phyloP scores from a whole-genome alignment of 2,329 filamentous ascomycete genomes.

The Aspergillus brunneoviolaceus region DNA sequence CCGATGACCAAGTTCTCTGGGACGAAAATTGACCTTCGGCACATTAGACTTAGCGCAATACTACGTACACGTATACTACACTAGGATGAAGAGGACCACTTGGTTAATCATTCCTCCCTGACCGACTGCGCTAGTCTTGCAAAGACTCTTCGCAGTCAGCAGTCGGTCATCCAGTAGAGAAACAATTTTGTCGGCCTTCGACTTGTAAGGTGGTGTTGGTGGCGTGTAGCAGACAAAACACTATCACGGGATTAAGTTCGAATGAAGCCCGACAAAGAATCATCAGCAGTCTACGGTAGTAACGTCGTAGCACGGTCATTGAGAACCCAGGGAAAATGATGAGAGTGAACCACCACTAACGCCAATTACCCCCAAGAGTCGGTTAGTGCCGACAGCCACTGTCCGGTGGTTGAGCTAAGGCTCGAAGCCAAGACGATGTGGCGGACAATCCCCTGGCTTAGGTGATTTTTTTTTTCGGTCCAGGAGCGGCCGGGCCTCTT shows the following conservation, averaged over 20 bases:
- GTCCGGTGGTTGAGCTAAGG: conserved; percentile 1
- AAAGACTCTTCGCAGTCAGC: background rate
- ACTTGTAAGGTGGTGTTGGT: background rate
- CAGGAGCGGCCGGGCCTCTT: background rate
- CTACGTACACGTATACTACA: background rate
- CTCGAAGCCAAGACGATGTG: conserved; percentile 5
- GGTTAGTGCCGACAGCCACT: conserved; percentile 2
- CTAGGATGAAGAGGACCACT: background rate
- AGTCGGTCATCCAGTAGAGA: background rate
- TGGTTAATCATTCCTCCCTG: background rate
- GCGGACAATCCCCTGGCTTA: conserved; percentile 5
- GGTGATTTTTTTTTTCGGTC: background rate
- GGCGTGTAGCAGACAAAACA: background rate
- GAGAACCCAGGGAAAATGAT: background rate
- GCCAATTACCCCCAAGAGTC: background rate
- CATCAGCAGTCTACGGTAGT: background rate
- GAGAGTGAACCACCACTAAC: background rate
- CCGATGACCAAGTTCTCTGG: background rate
- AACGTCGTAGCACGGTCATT: background rate
- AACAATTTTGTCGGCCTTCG: background rate
- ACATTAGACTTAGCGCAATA: background rate
- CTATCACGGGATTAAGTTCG: no score
- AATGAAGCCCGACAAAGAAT: background rate
- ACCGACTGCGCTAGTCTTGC: background rate
- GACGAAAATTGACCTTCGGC: background rate